Evolutionary conservation across 2,329 filamentous ascomycete species (phyloP).

Genomic region (Fusarium anguioides): DNA sequence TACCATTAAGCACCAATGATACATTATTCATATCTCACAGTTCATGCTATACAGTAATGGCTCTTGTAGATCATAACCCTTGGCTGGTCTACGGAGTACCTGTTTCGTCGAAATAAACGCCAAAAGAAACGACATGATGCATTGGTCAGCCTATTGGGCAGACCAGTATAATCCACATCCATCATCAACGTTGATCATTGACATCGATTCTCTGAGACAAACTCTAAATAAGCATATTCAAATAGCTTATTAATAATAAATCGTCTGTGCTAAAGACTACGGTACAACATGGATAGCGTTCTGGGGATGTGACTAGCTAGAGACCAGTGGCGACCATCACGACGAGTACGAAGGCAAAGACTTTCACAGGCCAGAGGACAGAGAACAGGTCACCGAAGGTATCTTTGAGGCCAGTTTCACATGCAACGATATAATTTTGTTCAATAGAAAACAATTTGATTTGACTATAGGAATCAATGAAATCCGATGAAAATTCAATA

Average conservation of each 20-base stretch:
- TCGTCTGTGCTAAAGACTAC: not conserved
- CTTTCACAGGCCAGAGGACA: too few relatives aligned
- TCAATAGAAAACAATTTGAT: slow-evolving; percentile 13
- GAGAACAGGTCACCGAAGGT: not conserved
- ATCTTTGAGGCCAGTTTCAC: not conserved
- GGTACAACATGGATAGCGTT: not conserved
- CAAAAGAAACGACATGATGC: not conserved
- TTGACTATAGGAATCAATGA: slow-evolving; percentile 21
- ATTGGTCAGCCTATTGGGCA: slow-evolving; percentile 8
- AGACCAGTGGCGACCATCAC: too few relatives aligned
- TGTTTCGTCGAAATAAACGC: not conserved
- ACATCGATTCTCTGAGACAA: too few relatives aligned
- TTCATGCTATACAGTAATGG: too few relatives aligned
- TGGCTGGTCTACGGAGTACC: not conserved
- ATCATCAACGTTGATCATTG: not conserved
- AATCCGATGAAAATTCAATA: slow-evolving; percentile 30
- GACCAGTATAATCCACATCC: not conserved
- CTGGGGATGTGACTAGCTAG: too few relatives aligned
- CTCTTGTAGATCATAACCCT: not conserved
- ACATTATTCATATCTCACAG: too few relatives aligned
- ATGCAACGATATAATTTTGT: not conserved
- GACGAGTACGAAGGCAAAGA: too few relatives aligned
- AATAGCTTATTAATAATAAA: not conserved
- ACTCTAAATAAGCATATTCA: not conserved
- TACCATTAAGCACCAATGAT: not conserved